These are phyloP conservation scores for Thermothelomyces thermophilus DNA, from an alignment of 2,329 filamentous ascomycete species.

Conservation along the genomic window DNA sequence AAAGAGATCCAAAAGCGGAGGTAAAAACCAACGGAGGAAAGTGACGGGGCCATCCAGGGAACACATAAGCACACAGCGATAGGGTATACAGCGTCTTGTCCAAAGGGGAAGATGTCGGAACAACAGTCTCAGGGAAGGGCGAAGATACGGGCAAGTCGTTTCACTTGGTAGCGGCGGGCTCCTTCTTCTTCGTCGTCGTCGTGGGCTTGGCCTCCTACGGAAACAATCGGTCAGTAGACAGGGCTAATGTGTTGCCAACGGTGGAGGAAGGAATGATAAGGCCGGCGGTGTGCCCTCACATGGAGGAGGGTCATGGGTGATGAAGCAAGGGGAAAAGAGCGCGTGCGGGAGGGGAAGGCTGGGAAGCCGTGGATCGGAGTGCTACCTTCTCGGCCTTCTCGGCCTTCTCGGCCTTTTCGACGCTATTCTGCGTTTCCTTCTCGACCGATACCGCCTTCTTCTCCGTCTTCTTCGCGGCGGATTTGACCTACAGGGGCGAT, in stretches of 20 bases:
- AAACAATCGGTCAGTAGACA: neutral
- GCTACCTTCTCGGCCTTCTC: slow-evolving; percentile 20
- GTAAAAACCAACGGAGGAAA: too few species aligned
- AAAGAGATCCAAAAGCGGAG: too few species aligned
- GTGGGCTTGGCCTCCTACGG: slow-evolving; percentile 27
- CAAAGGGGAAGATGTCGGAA: neutral
- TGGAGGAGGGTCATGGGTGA: too few species aligned
- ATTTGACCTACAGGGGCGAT: slow-evolving; percentile 26
- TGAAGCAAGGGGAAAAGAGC: too few species aligned
- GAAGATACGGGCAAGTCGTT: neutral
- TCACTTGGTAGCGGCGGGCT: slow-evolving; percentile 22
- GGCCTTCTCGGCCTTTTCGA: slow-evolving; percentile 18
- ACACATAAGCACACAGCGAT: neutral
- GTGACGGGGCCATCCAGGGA: too few species aligned
- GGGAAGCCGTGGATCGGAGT: neutral
- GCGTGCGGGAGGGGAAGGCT: neutral
- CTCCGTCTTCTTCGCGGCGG: slow-evolving; percentile 26
- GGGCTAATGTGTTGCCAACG: too few species aligned
- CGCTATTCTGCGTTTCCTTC: slow-evolving; percentile 21
- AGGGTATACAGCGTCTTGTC: neutral
- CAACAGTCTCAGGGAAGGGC: neutral
- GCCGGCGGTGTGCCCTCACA: too few species aligned
- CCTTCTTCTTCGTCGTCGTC: slow-evolving; percentile 29
- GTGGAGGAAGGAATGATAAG: too few species aligned
- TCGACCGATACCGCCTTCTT: slow-evolving; percentile 22